These are phyloP conservation scores for Sherardia arvensis DNA, from an alignment of 257 asterid genomes.

Conservation along the genomic window DNA sequence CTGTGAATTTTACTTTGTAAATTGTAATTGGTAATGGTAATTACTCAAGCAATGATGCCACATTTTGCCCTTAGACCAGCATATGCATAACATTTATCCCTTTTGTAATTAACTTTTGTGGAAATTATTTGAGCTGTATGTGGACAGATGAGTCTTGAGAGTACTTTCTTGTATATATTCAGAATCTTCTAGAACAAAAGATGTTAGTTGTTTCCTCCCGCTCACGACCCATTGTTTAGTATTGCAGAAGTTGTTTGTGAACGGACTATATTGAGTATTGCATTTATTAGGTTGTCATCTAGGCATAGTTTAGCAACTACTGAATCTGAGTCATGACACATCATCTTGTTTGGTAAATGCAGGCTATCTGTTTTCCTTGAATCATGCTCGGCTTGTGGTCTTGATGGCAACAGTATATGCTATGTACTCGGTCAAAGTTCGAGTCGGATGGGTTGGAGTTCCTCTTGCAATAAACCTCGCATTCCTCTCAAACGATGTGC, in stretches of 20 bases:
- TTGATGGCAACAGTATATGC: slow-evolving; percentile 77
- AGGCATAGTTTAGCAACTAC: background rate
- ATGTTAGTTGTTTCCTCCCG: background rate
- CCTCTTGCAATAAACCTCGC: slow-evolving; percentile 75
- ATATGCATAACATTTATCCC: background rate
- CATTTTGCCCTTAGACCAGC: background rate
- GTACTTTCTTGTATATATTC: background rate
- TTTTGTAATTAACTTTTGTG: background rate
- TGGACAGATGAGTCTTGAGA: background rate
- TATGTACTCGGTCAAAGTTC: slow-evolving; percentile 71
- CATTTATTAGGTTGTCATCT: background rate
- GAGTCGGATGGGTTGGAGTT: slow-evolving; percentile 90
- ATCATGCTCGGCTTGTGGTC: slow-evolving; percentile 90
- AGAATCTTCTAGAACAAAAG: background rate
- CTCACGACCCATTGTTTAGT: background rate
- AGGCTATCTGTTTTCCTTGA: slow-evolving; percentile 90
- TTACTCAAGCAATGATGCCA: background rate
- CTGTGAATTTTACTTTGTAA: background rate
- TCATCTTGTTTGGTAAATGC: slow-evolving; percentile 29
- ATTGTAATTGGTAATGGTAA: too few species aligned
- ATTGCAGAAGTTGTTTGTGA: background rate
- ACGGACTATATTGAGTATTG: background rate
- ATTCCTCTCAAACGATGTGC: slow-evolving; percentile 67
- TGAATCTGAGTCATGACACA: background rate
- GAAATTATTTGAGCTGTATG: background rate